Conservation (phyloP, 106 monocot genomes). For the Phalaenopsis equestris region DNA sequence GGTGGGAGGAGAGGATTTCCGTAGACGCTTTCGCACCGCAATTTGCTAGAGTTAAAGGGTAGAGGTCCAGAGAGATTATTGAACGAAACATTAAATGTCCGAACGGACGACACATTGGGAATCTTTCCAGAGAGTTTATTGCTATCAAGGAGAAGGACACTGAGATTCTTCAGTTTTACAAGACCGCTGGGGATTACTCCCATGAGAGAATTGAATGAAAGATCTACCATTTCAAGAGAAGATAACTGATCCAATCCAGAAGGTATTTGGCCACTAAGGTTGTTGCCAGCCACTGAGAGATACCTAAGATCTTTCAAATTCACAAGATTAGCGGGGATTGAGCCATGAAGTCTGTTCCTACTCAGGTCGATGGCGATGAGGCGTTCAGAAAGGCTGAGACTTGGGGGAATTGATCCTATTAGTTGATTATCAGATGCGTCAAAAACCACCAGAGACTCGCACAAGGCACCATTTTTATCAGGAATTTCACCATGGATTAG, state of each 20-base stretch:
- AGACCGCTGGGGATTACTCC: conserved; percentile 65
- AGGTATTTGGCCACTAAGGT: conserved; percentile 67
- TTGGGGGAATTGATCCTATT: conserved; percentile 48
- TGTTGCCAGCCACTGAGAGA: conserved; percentile 58
- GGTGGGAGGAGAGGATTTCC: conserved; percentile 69
- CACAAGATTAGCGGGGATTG: conserved; percentile 42
- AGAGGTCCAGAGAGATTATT: conserved; percentile 85
- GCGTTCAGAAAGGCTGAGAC: conserved; percentile 35
- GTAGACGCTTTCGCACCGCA: conserved; percentile 45
- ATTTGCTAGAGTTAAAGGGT: conserved; percentile 35
- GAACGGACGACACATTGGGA: conserved; percentile 46
- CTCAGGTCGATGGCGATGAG: conserved; percentile 65
- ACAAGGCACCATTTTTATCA: conserved; percentile 35
- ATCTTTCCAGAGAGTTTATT: conserved; percentile 76
- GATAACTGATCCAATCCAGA: conserved; percentile 33
- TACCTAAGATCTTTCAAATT: conserved; percentile 35
- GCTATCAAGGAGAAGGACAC: conserved; percentile 61
- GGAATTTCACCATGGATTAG: conserved; percentile 54
- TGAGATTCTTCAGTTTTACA: conserved; percentile 56
- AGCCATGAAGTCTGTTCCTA: conserved; percentile 46
- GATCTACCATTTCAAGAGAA: conserved; percentile 54
- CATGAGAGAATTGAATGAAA: conserved; percentile 67
- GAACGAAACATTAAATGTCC: conserved; percentile 70
- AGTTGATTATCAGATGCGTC: conserved; percentile 53
- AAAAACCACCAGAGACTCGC: conserved; percentile 45